Evolutionary conservation across 495 filamentous ascomycete genomes (phyloP), one percentile per base, ranked within the genome.

Genomic region (Aspergillus campestris): DNA sequence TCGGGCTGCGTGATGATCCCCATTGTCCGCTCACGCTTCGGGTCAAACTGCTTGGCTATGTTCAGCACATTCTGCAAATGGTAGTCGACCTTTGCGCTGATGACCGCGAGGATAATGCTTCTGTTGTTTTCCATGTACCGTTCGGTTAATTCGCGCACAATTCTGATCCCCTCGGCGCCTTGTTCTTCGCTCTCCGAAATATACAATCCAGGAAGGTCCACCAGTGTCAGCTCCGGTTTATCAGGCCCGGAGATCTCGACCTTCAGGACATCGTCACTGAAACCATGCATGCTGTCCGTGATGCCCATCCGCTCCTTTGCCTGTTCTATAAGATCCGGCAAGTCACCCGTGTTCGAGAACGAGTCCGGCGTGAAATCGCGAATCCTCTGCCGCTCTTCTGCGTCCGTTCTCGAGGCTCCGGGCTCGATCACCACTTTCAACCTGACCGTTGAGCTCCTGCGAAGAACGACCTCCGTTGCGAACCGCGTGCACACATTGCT

Each of bases 401-500:
- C 37, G 10, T 48, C 31, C 0, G 31, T 44, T 29, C 59, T 37
- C 0, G 57, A 64, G 0, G 29, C 18, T 3, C 66, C 62, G 0
- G 73, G 69, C 14, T 64, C 62, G 12, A 80, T 77, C 11, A 66
- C 66, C 3, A 75, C 61, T 14, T 56, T 62, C 44, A 75, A 63
- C 8, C 12, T 51, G 2, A 48, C 9, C 3, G 44, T 41, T 3
- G 59, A 34, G n/a, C 36, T 51, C 5, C 71, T 59, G 2, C 69
- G 66, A 0, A 77, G 52, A 24, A 78, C 67, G 3, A 86, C 66
- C 51, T 88, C 81, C 0, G 79, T 86, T 3, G 83, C 77, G 46
- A 86, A 86, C 0, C 80, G 70, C 0, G 84, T 87, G 57, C 84
- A 87, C 0, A 81, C 54, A 37, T 73, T 78, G 43, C 77, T 75